phyloP scores from a whole-genome alignment of 148 eudicot genomes.

The Polygonum maritimum region DNA sequence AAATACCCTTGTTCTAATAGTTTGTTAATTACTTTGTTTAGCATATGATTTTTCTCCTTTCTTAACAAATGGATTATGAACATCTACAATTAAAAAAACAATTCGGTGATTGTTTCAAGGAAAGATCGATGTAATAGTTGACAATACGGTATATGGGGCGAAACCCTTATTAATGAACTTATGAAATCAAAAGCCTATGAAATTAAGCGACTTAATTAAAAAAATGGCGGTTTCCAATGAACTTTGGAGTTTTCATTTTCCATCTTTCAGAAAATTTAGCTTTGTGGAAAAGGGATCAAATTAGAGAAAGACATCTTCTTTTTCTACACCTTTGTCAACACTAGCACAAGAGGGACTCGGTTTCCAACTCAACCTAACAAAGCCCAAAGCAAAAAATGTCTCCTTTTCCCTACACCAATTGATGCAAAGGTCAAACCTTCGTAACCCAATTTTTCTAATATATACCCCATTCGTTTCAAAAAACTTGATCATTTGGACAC shows the following conservation, averaged over 20 bases:
- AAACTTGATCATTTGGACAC: too few species aligned
- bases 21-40: neutral
- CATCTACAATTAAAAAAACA: neutral
- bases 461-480: too few species aligned
- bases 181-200: neutral
- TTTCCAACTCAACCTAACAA: constrained; percentile 7
- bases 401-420: constrained; percentile 5
- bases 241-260: neutral
- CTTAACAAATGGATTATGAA: neutral
- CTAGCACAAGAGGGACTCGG: neutral
- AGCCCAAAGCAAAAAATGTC: constrained; percentile 8
- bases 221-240: neutral
- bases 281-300: neutral
- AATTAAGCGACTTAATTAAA: neutral
- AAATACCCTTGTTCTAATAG: neutral
- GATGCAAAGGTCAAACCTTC: constrained; percentile 1
- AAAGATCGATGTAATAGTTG: neutral
- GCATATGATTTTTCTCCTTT: too few species aligned
- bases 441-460: neutral
- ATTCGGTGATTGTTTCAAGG: neutral
- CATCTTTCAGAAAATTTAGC: neutral
- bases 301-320: neutral
- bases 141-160: neutral
- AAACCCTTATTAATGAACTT: neutral
- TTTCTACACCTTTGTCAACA: constrained; percentile 4